These are phyloP conservation scores for Colletotrichum caudatum DNA, from an alignment of 2,329 filamentous ascomycete species.

Conservation along the genomic window DNA sequence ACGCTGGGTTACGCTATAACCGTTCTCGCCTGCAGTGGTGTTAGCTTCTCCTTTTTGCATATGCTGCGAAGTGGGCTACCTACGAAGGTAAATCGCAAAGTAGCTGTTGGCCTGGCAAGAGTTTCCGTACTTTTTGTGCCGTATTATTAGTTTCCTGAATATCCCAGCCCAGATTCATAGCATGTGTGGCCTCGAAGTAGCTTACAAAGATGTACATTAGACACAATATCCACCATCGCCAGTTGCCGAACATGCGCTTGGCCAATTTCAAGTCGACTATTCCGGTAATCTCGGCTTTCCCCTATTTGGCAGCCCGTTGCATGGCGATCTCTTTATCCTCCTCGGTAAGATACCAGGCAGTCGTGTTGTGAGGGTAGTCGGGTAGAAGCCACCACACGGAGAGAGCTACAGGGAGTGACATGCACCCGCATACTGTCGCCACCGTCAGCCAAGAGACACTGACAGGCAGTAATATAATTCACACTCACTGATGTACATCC, in stretches of 20 bases:
- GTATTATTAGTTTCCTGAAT: neutral
- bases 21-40: neutral
- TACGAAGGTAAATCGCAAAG: conserved; percentile 28
- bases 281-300: conserved; percentile 46
- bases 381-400: conserved; percentile 47
- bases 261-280: conserved; percentile 44
- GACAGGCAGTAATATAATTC: neutral
- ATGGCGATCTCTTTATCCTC: conserved; percentile 45
- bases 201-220: conserved; percentile 48
- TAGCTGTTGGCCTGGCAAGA: conserved; percentile 30
- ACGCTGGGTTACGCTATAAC: conserved; percentile 30
- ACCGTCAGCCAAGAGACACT: neutral
- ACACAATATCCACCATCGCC: conserved; percentile 48
- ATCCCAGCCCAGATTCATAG: too few relatives aligned
- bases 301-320: conserved; percentile 43
- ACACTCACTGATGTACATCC: conserved; percentile 45
- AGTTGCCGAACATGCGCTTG: conserved; percentile 45
- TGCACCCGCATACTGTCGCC: conserved; percentile 41
- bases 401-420: conserved; percentile 48
- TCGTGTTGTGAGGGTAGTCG: conserved; percentile 47
- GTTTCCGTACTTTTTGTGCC: conserved; percentile 11
- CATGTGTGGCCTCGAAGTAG: neutral
- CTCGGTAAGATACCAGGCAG: conserved; percentile 46
- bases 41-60: neutral
- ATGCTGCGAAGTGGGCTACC: accelerated